These are phyloP conservation scores for Candida odintsovae DNA, from an alignment of 805 yeast genomes.

Conservation along the genomic window DNA sequence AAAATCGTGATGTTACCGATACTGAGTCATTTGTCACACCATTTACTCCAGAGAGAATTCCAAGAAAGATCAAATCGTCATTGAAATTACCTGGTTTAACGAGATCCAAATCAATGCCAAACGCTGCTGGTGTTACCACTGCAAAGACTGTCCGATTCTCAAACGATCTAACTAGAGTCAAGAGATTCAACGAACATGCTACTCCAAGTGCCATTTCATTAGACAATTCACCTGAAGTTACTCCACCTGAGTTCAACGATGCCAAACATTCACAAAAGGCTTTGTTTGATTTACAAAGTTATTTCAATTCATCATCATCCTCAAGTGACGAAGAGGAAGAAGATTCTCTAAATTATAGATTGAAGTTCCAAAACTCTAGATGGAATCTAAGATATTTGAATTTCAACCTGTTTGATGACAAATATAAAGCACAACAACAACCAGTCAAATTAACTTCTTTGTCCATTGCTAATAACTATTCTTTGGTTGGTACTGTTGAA, in stretches of 20 bases:
- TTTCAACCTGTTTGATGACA: conserved; percentile 13
- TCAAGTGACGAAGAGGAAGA: conserved; percentile 18
- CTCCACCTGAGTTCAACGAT: conserved; percentile 13
- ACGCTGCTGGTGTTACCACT: conserved; percentile 9
- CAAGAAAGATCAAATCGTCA: conserved; percentile 31
- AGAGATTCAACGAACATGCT: conserved; percentile 55
- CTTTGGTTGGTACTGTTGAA: conserved; percentile 35
- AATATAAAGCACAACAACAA: conserved; percentile 20
- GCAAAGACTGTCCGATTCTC: conserved; percentile 64
- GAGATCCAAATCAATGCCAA: conserved; percentile 45
- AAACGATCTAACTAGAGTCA: conserved; percentile 50
- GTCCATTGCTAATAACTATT: conserved; percentile 32
- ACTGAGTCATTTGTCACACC: conserved; percentile 3
- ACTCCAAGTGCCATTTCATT: conserved; percentile 61
- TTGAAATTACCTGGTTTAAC: conserved; percentile 39
- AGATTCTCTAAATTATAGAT: conserved; percentile 15
- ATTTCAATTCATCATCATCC: conserved; percentile 9
- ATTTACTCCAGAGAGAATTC: conserved; percentile 9
- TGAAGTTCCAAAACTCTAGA: conserved; percentile 9
- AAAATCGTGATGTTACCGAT: not conserved
- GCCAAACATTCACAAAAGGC: conserved; percentile 15
- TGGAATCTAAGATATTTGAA: conserved; percentile 17
- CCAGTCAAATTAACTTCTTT: conserved; percentile 33
- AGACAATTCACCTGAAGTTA: conserved; percentile 41
- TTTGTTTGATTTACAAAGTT: conserved; percentile 17